Evolutionary conservation across 75 land plant species (phyloP).

Genomic region (Ceratopteris richardii): DNA sequence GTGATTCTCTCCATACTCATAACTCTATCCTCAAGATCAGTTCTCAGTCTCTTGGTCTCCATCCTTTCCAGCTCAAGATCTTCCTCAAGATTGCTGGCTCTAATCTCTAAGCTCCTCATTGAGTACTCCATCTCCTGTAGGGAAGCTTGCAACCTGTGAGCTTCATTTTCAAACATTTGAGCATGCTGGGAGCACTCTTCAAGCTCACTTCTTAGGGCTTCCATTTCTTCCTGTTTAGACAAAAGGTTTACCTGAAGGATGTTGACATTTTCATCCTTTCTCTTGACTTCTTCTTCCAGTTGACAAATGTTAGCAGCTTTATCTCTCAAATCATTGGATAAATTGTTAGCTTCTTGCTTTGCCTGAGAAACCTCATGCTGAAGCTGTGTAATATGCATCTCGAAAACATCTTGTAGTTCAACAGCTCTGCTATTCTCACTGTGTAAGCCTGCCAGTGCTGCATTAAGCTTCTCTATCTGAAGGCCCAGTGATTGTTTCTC

Average conservation of each 20-base stretch:
- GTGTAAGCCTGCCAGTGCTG: neutral
- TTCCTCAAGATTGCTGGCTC: neutral
- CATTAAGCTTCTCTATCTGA: neutral
- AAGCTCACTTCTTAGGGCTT: neutral
- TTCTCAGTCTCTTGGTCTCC: neutral
- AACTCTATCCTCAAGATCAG: neutral
- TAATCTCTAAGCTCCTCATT: neutral
- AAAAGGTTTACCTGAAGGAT: neutral
- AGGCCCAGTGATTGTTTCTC: too few relatives aligned
- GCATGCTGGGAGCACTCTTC: too few relatives aligned
- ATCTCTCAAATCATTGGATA: neutral
- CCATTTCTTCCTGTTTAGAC: neutral
- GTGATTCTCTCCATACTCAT: neutral
- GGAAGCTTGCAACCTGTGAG: neutral
- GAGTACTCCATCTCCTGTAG: neutral
- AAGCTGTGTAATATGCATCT: neutral
- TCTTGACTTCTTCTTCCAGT: neutral
- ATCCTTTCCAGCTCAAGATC: neutral
- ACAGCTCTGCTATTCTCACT: slow-evolving; percentile 3
- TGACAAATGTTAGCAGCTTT: neutral
- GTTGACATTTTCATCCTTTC: neutral
- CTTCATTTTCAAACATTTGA: neutral
- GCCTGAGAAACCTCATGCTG: neutral
- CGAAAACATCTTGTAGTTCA: slow-evolving; percentile 1
- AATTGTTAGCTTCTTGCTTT: neutral